Evolutionary conservation across 345 rosid genomes (phyloP).

Genomic region (Brassica napus): Da-Ae NC_063447.1:10724001-10724500

Average conservation of each 20-base stretch:
- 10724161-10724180: no score
- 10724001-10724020: no score
- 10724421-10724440: slow-evolving; percentile 80
- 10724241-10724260: slow-evolving; percentile 80
- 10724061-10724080: no score
- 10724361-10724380: slow-evolving; percentile 72
- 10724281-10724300: slow-evolving; percentile 74
- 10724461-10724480: slow-evolving; percentile 58
- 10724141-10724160: no score
- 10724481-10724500: slow-evolving; percentile 56
- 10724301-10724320: slow-evolving; percentile 81
- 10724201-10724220: no score
- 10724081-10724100: no score
- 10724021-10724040: no score
- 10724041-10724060: no score
- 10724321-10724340: slow-evolving; percentile 83
- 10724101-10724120: no score
- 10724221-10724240: slow-evolving; percentile 67
- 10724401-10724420: slow-evolving; percentile 80
- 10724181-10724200: no score
- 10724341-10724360: slow-evolving; percentile 51
- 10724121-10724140: no score
- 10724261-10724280: slow-evolving; percentile 69
- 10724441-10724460: slow-evolving; percentile 54
- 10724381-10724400: slow-evolving; percentile 79